Evolutionary conservation across 306 rosid genomes (phyloP), one percentile per base, ranked within the genome.

Genomic region (Glycine latifolia): DNA sequence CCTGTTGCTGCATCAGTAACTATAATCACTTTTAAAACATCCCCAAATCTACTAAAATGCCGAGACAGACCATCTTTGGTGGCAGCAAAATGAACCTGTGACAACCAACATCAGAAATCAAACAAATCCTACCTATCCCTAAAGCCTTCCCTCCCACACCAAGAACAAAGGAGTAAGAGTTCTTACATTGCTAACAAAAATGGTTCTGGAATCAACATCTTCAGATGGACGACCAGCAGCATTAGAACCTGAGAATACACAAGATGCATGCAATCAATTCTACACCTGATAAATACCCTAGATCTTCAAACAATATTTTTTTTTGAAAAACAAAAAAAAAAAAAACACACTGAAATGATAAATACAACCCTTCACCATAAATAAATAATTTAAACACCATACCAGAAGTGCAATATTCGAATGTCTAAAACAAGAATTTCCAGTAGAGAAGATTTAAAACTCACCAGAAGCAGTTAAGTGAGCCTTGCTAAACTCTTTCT

Each of bases 61-160:
- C 94, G 88, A 83, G 97, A 91, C 78, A 95, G 84, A 73, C 93
- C 88, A 84, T 93, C 99, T 89, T 90, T 95, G 70, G 97, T 89
- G 46, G 99, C 97, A 86, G 90, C 99, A 88, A 93, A 95, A 82
- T 95, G 99, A 54, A 95, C 99, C 99, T 94, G 90, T 53, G 53
- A 75, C 46, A 83, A 78, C 46, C 46, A 71, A 56, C 46, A 31
- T 83, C 48, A 89, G 65, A 49, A 73, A 61, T 81, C 46, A 68
- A 79, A 80, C 59, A 87, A 55, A 84, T 58, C 48, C 78, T 7
- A 55, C 65, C 73, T 17, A 65, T 16, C 20, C 63, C 33, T 3
- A 3, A 49, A 72, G 61, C 73, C 80, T 26, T 17, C 68, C 65
- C 47, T 76, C 80, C 73, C 75, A n/a, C 73, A 68, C 52, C 31